Conservation (phyloP, 441 rosid species). For the Adansonia rubrostipa region DNA sequence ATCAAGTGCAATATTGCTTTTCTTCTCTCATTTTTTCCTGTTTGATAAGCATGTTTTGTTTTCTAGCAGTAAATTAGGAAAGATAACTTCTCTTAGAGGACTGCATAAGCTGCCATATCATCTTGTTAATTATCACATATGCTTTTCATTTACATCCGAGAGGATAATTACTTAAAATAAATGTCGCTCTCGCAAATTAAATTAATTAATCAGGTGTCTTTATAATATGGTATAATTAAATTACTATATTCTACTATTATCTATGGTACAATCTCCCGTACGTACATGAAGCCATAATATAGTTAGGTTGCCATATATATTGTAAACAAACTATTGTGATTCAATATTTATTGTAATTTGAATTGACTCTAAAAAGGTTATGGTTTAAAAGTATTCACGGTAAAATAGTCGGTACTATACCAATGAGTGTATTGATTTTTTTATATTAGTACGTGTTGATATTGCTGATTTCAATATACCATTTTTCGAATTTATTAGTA, state of each 20-base stretch:
- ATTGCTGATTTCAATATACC: no score
- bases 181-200: neutral
- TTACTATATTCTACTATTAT: neutral
- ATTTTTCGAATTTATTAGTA: no score
- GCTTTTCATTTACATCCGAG: neutral
- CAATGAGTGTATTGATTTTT: no score
- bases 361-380: neutral
- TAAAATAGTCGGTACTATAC: no score
- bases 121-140: neutral
- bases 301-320: neutral
- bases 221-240: neutral
- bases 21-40: no score
- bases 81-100: no score
- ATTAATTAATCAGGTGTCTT: neutral
- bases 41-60: no score
- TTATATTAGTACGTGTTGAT: no score
- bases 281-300: neutral
- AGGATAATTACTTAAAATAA: neutral
- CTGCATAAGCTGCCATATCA: no score
- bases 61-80: no score
- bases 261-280: neutral
- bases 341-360: neutral
- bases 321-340: neutral
- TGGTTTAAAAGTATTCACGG: neutral
- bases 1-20: no score